Base-by-base conservation (phyloP, 2,329 filamentous ascomycete species). In the Colletotrichum zoysiae region DNA sequence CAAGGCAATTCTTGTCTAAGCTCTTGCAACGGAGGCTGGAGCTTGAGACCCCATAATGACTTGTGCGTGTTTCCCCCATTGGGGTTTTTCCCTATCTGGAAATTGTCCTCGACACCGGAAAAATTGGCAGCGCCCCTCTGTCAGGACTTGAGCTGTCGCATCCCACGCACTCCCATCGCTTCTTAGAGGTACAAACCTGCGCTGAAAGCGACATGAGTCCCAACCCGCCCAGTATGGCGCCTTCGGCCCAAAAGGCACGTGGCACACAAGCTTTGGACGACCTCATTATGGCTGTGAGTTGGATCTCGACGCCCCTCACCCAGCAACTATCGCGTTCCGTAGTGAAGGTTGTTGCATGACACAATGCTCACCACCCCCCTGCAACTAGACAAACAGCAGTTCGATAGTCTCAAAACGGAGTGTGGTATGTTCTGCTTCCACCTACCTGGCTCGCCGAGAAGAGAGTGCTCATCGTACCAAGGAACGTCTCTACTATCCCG, bases 351-450 rank as follows among this genome's bases (percentile, higher is more conserved):
- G 14, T 38, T 7, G 2, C 33, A 55, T 40, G 18, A 20, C 38
- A 20, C 11, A 33, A 38, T 56, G 64, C 75, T 44, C 73, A 74
- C 73, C 73, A 42, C 70, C 53, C 70, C 56, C 30, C 18, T 33
- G 44, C 8, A n/a, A 61, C 55, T 58, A 93, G 89, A 98, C 95
- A 70, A 97, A 97, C 80, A 95, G 91, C 79, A 95, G 93, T 81
- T 97, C 93, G 78, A 97, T 97, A 76, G 92, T 95, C 20, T 97
- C 95, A 18, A 98, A 98, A 80, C 87, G 95, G 75, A 96, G 94
- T 77, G 95, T 98, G n/a, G 95, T 97, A 79, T 55, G 70, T 51
- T 51, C 7, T 20, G 12, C 20, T 20, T 26, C 7, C 35, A 48
- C 30, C 6, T 44, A 33, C 18, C 38, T 8, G 20, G 42, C 35